Evolutionary conservation across 2,329 filamentous ascomycete genomes (phyloP), one percentile per base, ranked within the genome.

Genomic region (Stagonosporopsis tanaceti): DNA sequence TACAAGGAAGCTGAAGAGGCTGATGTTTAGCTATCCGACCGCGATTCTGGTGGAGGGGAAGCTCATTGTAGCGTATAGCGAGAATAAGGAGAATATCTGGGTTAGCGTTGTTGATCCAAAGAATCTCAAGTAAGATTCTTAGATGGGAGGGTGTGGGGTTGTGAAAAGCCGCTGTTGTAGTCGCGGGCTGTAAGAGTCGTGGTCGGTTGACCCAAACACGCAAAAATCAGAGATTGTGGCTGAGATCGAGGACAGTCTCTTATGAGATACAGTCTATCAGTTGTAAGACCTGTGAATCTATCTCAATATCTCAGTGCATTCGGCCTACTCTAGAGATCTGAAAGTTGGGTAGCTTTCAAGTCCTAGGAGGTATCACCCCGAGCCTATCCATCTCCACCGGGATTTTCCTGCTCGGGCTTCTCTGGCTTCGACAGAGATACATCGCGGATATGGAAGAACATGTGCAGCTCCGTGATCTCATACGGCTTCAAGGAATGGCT

Each of bases 1-100:
- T 35, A 62, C 60, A 20, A 40, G 60, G 17, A 48, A 48, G 17
- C 34, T 62, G 32, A 62, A 62, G 53, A 50, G 60, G 24, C 47
- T 53, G 7, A 59, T 59, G 60, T 59, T 59, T 27, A 62, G 60
- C 39, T 62, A 62, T 25, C 60, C 60, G 15, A 57, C 60, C 17
- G 56, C 60, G 11, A 56, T 62, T 17, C 22, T 62, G 52, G 60
- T 62, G 25, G 11, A 53, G 0, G 56, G 50, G 1, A 62, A 59
- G 27, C 22, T 62, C 20, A 53, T 62, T 1, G 53, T 62, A 14
- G 41, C 48, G 27, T 62, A 62, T 20, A 62, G 60, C 25, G 60
- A 62, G 53, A 62, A 62, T 12, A 62, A 62, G 46, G 60, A 62
- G 53, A 62, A 62, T 24, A 62, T 62, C 5, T 62, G 60, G 56